Base-by-base conservation (phyloP, 352 stramenopile species). In the Globisporangium ultimum region DNA sequence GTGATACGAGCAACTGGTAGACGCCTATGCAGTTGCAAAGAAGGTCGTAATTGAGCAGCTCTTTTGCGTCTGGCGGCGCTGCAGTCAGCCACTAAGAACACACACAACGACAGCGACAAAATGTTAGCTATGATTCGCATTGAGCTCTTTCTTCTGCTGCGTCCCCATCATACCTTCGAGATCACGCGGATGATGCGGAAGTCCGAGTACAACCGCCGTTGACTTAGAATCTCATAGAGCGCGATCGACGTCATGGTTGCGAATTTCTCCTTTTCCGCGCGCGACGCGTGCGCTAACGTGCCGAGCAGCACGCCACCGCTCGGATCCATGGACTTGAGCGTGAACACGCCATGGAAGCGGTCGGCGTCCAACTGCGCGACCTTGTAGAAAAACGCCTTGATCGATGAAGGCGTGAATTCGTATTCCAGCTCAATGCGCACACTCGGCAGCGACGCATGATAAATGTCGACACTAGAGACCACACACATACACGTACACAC, bases 171-270 rank as follows among this genome's bases (percentile, higher is more conserved):
- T 28, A 88, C 80, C 60, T 82, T 92, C 51, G 84, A 81, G 21
- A 96, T 54, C 11, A 91, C 72, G 34, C 84, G 75, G 42, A 96
- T 56, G 57, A 94, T 74, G 2, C 87, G 84, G 53, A 91, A 91
- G 53, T 96, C 87, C 9, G 83, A 93, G 40, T 88, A 81, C 22
- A 96, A 68, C 28, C 87, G 70, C 9, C 84, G 76, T 51, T 93
- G 69, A 53, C 64, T 89, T 15, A 96, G 71, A 24, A 96, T 65
- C 64, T 96, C 87, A 42, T 92, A 94, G 17, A 96, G 56, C 21
- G 81, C 72, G 22, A 73, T 72, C n/a, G 73, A 68, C 42, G 75
- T 41, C 12, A 57, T 60, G 47, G 70, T 65, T 18, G 71, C 76
- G 12, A 68, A 66, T 32, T 61, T 49, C 36, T 61, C 53, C 8